Evolutionary conservation across 2,329 filamentous ascomycete genomes (phyloP).

Genomic region (Ceratocystis variospora): DNA sequence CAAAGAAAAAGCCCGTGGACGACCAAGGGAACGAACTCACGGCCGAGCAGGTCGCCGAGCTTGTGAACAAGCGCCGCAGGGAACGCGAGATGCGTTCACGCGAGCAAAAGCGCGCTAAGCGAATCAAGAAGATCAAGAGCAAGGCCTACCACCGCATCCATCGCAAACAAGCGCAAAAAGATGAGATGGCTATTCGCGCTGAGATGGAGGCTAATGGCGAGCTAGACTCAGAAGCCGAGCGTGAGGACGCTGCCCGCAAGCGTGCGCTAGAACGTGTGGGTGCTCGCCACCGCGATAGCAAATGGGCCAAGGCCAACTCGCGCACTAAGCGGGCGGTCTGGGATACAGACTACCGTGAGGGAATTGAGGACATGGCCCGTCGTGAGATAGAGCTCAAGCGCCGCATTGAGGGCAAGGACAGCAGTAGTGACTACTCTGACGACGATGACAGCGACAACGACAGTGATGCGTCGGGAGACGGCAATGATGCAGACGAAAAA

Average conservation of each 20-base stretch:
- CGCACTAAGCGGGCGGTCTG: conserved; percentile 67
- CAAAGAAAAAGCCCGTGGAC: conserved; percentile 30
- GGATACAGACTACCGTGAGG: conserved; percentile 74
- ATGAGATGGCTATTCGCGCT: conserved; percentile 40
- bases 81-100: conserved; percentile 75
- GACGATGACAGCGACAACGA: conserved; percentile 42
- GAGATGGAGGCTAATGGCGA: conserved; percentile 43
- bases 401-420: conserved; percentile 55
- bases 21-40: conserved; percentile 46
- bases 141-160: conserved; percentile 89
- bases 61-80: conserved; percentile 60
- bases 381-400: conserved; percentile 69
- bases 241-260: conserved; percentile 53
- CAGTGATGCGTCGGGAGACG: conserved; percentile 25
- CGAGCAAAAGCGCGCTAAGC: conserved; percentile 75
- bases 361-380: conserved; percentile 66
- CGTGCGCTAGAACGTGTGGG: conserved; percentile 77
- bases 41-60: conserved; percentile 56
- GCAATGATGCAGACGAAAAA: conserved; percentile 34
- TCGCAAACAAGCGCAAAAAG: conserved; percentile 52
- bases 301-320: conserved; percentile 78
- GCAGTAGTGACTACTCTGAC: conserved; percentile 39
- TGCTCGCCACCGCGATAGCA: conserved; percentile 72
- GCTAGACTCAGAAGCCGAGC: conserved; percentile 51
- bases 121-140: conserved; percentile 98